Percentiles rank a stretch among this genome's conserved stretches.
Evolutionary conservation across 208 protist genomes (phyloP).

Genomic region (Leishmania braziliensis): DNA sequence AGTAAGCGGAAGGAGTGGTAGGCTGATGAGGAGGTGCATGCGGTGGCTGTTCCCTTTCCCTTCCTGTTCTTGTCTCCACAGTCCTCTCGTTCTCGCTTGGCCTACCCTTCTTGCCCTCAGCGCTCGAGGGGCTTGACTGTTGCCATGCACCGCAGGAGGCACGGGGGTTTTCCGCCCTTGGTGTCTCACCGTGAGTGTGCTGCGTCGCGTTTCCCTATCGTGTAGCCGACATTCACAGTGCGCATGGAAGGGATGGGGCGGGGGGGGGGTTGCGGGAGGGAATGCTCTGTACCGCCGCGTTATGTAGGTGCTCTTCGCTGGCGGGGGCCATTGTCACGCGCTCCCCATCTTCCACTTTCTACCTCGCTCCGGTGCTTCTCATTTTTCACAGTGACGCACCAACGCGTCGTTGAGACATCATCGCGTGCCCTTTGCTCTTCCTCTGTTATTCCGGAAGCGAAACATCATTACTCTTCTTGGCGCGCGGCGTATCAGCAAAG

Average conservation of each 20-base stretch:
- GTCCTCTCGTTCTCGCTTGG: not conserved
- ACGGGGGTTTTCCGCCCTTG: not conserved
- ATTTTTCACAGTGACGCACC: not conserved
- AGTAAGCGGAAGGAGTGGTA: not conserved
- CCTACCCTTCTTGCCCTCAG: not conserved
- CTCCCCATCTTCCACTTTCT: not conserved
- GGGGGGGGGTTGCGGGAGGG: not conserved
- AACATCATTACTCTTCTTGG: not conserved
- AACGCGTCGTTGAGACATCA: not conserved
- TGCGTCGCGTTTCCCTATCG: not conserved
- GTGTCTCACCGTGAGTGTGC: not conserved
- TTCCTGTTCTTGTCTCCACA: not conserved
- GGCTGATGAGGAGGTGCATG: not conserved
- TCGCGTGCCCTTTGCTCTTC: not conserved
- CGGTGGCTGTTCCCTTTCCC: not conserved
- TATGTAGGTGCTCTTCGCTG: not conserved
- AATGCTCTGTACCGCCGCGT: not conserved
- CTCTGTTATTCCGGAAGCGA: not conserved
- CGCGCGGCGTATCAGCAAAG: not conserved
- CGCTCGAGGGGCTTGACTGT: not conserved
- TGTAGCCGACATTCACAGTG: not conserved
- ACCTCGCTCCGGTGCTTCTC: not conserved
- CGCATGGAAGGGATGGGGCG: not conserved
- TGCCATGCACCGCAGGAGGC: not conserved
- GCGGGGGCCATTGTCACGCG: not conserved